Evolutionary conservation across 2,329 filamentous ascomycete species (phyloP), one percentile per base, ranked within the genome.

Genomic region (Podosphaera leucotricha): DNA sequence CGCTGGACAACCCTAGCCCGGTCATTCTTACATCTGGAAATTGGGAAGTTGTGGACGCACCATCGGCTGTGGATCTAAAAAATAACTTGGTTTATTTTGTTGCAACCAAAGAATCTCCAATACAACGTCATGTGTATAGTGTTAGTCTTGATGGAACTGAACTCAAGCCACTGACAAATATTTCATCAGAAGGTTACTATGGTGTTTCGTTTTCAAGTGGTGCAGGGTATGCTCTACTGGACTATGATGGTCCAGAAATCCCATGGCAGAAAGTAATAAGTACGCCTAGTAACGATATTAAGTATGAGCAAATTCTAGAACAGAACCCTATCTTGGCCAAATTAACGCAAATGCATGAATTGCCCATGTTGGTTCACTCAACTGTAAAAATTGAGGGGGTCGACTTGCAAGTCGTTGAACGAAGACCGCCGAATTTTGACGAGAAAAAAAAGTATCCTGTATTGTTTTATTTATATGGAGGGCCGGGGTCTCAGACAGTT

Each of bases 391-490:
- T 95, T 15, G 79, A 90, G 49, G 81, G 77, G 26, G 77, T 80
- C 52, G 71, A 76, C 16, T 62, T 82, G 15, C 75, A 80, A 47
- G 67, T 80, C 11, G 64, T 95, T 13, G 90, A 98, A 61, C 79
- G 85, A 24, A 80, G 84, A 0, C 90, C 90, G 5, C 80, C 86
- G 1, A 80, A 93, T 60, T 98, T 95, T 57, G 72, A 85, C 58
- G 66, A 74, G 16, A 76, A 75, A 53, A 86, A 81, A 62, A 76
- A 80, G 57, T 95, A 98, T 53, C 90, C 90, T 0, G 85, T 98
- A 1, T 71, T 98, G 3, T 98, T 98, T 67, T 79, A 82, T 55
- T 77, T 94, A 47, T 98, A 98, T 64, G 87, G 83, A 20, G 90
- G 90, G 0, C 90, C 90, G 0, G 83, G 80, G n/a, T 94, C 85